Base-by-base conservation (phyloP, 164 flowering plant genomes). In the Berberis vulgaris region DNA sequence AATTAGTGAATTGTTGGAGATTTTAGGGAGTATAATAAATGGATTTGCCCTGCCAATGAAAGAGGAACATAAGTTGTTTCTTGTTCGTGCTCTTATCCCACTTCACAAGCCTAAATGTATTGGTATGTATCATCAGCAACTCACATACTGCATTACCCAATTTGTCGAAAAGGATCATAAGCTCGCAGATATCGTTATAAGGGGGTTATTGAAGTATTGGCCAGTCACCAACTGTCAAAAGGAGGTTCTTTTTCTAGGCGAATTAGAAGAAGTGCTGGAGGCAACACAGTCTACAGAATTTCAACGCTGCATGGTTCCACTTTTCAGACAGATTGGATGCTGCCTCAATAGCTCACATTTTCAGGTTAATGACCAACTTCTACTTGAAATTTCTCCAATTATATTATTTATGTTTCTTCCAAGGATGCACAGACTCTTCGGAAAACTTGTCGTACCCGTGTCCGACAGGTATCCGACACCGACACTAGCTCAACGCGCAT, bases 31-130 rank as follows among this genome's bases (percentile, higher is more conserved):
- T 57, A 79, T 79, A 66, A 73, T 79, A 52, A 79, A 76, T 62
- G 82, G 82, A 8, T 79, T 79, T 64, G 79, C 79, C 0, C 49
- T 79, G 64, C 82, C 82, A n/a, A 76, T 79, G 79, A 79, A 76
- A 59, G 77, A 76, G 67, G 82, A 79, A 62, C 82, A 79, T 66
- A 79, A 79, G 76, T 50, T 79, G 69, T 78, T 78, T 68, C 79
- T 78, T 61, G 67, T 64, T 42, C 71, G 81, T 50, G 81, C 79
- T 1, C 74, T 79, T 61, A 76, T 79, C 47, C 82, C 82, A 40
- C 79, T 79, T 55, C 82, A 79, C 68, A 79, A 76, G 78, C 78
- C 79, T 11, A 79, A 79, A 57, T 50, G 64, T 7, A 59, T 79
- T 63, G 54, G 65, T 4, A 3, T 67, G 56, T 79, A 79, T 63